These are phyloP conservation scores for Mycena crocata DNA, from an alignment of 768 basidiomycete species.

Conservation along the genomic window DNA sequence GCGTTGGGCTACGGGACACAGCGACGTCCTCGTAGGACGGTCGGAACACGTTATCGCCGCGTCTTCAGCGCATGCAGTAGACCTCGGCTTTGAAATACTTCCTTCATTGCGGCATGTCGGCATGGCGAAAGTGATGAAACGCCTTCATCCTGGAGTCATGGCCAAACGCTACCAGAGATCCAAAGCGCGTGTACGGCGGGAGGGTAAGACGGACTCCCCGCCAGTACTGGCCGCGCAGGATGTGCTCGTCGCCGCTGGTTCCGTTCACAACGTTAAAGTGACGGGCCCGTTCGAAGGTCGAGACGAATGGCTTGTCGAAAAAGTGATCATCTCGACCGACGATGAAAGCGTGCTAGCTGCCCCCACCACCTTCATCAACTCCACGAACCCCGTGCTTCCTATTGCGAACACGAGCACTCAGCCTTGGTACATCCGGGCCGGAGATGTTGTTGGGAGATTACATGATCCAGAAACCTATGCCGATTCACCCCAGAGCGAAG, in stretches of 20 bases:
- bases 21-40: slow-evolving; percentile 7
- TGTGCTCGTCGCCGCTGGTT: not conserved
- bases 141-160: not conserved
- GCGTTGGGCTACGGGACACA: slow-evolving; percentile 7
- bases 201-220: not conserved
- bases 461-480: not conserved
- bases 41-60: not conserved
- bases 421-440: not conserved
- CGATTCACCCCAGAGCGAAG: not conserved
- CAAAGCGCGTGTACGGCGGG: not conserved
- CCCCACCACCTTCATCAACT: slow-evolving; percentile 1
- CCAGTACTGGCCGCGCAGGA: slow-evolving; percentile 1
- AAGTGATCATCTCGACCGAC: slow-evolving; percentile 7
- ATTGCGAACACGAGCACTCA: no score
- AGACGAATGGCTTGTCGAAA: not conserved
- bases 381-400: no score
- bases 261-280: not conserved
- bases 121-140: not conserved
- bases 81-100: slow-evolving; percentile 15
- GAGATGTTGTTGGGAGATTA: not conserved
- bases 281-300: not conserved
- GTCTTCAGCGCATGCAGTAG: slow-evolving; percentile 11
- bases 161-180: not conserved
- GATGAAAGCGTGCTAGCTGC: slow-evolving; percentile 3
- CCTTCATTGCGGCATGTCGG: no score